Evolutionary conservation across 345 rosid genomes (phyloP), one percentile per base, ranked within the genome.

Genomic region (Noccaea bulbosa): DNA sequence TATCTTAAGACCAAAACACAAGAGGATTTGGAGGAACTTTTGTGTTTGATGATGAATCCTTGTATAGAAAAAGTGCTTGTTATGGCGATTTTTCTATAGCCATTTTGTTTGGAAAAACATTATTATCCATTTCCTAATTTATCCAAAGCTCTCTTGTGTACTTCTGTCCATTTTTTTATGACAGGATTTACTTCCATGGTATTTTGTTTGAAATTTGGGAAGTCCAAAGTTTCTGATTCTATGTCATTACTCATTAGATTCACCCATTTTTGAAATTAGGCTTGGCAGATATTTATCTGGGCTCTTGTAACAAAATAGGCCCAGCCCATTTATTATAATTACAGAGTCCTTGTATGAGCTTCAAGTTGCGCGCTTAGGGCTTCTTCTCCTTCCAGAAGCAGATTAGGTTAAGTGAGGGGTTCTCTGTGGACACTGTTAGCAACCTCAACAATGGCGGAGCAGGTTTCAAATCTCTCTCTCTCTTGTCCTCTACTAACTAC

Each of bases 31-130:
- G 48, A 65, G 7, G 35, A 65, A 38, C 65, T 35, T 15, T 15
- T 62, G 35, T 54, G 65, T 64, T 72, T 46, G 65, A 56, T 72
- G 76, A 72, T 63, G 34, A 63, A 63, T 72, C 70, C 70, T 45
- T 72, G 70, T 51, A 40, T 11, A 39, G 43, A 39, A 59, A 50
- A 53, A 30, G 2, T 3, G 30, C 50, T 39, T 51, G 11, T 41
- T 0, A 62, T 51, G 61, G 62, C 55, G 20, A 8, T 71, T 50
- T 69, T 33, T 22, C 11, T 43, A 43, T 44, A 53, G 49, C 47
- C 54, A 33, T 53, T 62, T 62, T 15, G 39, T 51, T 53, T 53
- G 55, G 30, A 53, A 51, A 50, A 51, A 50, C 58, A 58, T 58
- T 48, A 5, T 17, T 5, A 4, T 41, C 22, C 22, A 12, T 41